Percentiles rank a stretch among this genome's conserved stretches.
phyloP scores from a whole-genome alignment of 2,329 filamentous ascomycete species.

The Pseudogymnoascus sp. region DNA sequence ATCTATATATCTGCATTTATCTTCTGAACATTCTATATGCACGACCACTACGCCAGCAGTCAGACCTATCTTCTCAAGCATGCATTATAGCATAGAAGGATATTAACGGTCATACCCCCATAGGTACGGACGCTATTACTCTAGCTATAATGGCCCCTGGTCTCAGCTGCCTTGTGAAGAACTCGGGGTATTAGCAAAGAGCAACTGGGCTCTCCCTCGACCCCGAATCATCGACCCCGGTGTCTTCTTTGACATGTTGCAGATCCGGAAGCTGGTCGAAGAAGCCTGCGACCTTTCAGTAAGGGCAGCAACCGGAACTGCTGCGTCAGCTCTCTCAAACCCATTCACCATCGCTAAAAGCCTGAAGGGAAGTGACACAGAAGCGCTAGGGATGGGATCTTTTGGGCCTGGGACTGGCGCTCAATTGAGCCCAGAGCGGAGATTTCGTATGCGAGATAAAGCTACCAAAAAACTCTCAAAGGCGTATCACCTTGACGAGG shows the following conservation, averaged over 20 bases:
- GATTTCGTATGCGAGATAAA: constrained; percentile 72
- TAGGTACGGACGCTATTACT: constrained; percentile 81
- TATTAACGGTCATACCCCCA: constrained; percentile 11
- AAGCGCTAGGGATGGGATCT: constrained; percentile 47
- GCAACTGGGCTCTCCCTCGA: constrained; percentile 68
- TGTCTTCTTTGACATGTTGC: constrained; percentile 76
- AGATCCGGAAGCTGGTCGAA: constrained; percentile 72
- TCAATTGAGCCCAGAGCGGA: constrained; percentile 67
- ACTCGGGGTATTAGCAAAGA: constrained; percentile 69
- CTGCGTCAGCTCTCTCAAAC: constrained; percentile 55
- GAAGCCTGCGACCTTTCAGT: constrained; percentile 72
- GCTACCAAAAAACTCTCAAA: constrained; percentile 69
- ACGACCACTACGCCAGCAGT: not conserved
- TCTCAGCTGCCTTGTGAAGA: constrained; percentile 71
- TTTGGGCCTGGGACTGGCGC: constrained; percentile 48
- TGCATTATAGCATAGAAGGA: not conserved
- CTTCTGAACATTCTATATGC: not conserved
- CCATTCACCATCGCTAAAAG: constrained; percentile 44
- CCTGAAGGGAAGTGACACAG: constrained; percentile 38
- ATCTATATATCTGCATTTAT: not conserved
- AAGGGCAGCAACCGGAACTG: constrained; percentile 65
- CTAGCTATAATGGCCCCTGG: constrained; percentile 77
- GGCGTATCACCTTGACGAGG: constrained; percentile 75
- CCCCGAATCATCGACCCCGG: constrained; percentile 72
- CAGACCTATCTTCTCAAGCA: not conserved